Conservation (phyloP, 345 rosid species). For the Psidium guajava region DNA sequence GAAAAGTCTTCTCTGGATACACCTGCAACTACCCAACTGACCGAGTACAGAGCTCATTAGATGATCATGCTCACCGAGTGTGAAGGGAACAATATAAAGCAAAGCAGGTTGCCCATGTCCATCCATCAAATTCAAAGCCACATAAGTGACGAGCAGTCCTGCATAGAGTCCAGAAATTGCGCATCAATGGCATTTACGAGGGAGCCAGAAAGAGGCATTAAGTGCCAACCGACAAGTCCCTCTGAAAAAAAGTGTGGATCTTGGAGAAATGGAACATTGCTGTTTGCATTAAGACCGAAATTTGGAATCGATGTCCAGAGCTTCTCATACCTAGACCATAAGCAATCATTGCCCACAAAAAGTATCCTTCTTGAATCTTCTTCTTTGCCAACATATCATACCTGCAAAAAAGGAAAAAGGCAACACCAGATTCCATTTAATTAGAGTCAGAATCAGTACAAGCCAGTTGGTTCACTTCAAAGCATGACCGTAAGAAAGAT, state of each 20-base stretch:
- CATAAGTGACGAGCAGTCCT: conserved; percentile 89
- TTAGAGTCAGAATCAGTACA: not conserved
- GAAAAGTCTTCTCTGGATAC: not conserved
- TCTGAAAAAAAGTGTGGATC: not conserved
- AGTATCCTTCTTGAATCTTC: conserved; percentile 73
- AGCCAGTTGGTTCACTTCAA: not conserved
- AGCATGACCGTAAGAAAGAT: not conserved
- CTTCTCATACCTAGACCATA: conserved; percentile 71
- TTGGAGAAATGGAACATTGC: not conserved
- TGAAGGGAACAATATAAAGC: conserved; percentile 94
- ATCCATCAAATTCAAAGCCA: conserved; percentile 94
- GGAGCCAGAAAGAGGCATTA: not conserved
- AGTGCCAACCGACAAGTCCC: not conserved
- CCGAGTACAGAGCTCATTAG: not conserved
- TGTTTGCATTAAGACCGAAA: not conserved
- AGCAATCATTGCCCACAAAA: conserved; percentile 82
- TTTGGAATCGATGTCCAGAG: not conserved
- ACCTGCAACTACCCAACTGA: not conserved
- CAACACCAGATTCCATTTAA: not conserved
- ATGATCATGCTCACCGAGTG: conserved; percentile 50
- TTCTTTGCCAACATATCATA: conserved; percentile 84
- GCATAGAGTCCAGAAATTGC: not conserved
- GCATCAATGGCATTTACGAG: not conserved
- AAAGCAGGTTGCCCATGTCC: conserved; percentile 98
- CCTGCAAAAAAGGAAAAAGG: conserved; percentile 23